Evolutionary conservation across 2,329 filamentous ascomycete genomes (phyloP).

Genomic region (Ascochyta clinopodiicola): DNA sequence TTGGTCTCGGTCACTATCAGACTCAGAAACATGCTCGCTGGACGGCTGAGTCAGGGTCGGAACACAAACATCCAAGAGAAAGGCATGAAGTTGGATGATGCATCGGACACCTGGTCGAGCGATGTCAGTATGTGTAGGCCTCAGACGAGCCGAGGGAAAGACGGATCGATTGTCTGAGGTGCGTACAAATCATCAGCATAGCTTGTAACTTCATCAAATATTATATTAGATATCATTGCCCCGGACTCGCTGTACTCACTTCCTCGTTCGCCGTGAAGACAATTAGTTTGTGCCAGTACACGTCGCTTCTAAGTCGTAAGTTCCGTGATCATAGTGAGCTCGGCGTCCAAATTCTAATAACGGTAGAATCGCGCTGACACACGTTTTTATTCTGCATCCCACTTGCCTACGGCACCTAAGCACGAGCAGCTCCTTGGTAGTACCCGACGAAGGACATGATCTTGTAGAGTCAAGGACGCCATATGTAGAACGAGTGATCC

Average conservation of each 20-base stretch:
- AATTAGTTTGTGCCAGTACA: too few species aligned
- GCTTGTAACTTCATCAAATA: not conserved
- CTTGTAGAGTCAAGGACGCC: too few species aligned
- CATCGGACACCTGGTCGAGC: constrained; percentile 22
- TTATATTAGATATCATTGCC: not conserved
- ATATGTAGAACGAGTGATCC: too few species aligned
- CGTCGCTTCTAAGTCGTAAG: too few species aligned
- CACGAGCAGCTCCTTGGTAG: too few species aligned
- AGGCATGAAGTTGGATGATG: constrained; percentile 18
- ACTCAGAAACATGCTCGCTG: constrained; percentile 20
- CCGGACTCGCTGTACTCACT: not conserved
- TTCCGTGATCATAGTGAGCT: too few species aligned
- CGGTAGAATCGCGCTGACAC: too few species aligned
- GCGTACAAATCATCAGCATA: not conserved
- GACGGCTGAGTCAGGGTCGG: constrained; percentile 7
- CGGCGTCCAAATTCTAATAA: too few species aligned
- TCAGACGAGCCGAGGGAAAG: not conserved
- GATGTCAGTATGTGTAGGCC: constrained; percentile 17
- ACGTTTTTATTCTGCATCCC: too few species aligned
- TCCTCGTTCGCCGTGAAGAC: not conserved
- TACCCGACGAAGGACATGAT: too few species aligned
- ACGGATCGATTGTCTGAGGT: constrained; percentile 8
- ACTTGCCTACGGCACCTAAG: too few species aligned
- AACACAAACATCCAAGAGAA: constrained; percentile 17
- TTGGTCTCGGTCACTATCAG: constrained; percentile 25